phyloP scores from a whole-genome alignment of 306 rosid species.

The Prunus mira region DNA sequence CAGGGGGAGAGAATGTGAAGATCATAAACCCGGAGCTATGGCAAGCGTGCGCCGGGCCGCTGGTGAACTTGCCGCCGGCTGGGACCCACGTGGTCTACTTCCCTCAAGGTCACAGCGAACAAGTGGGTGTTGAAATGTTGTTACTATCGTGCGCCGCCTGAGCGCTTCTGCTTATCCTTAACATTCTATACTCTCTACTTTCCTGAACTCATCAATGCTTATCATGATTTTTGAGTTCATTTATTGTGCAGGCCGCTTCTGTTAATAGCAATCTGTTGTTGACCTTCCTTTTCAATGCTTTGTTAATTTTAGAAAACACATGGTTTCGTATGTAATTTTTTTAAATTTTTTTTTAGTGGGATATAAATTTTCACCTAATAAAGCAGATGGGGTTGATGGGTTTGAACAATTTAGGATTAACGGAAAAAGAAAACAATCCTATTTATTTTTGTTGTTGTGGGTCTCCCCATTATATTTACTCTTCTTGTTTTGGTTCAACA shows the following conservation, averaged over 20 bases:
- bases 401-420: neutral
- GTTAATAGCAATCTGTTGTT: neutral
- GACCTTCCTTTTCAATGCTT: neutral
- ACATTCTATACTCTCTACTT: neutral
- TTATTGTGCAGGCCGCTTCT: neutral
- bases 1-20: conserved; percentile 49
- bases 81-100: conserved; percentile 88
- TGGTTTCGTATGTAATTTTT: neutral
- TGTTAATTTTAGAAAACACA: neutral
- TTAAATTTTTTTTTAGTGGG: neutral
- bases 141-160: conserved; percentile 7
- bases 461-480: neutral
- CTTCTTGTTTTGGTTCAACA: neutral
- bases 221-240: neutral
- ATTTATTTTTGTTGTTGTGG: neutral
- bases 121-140: conserved; percentile 29
- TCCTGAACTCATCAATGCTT: neutral
- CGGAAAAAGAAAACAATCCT: neutral
- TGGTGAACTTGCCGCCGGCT: conserved; percentile 77
- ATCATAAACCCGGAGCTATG: conserved; percentile 79
- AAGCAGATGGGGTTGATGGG: conserved; percentile 1
- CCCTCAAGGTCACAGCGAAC: conserved; percentile 96
- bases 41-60: conserved; percentile 99
- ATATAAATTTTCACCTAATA: neutral
- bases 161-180: neutral